A percentile compares a stretch with the other conserved stretches of the same genome.
These are phyloP conservation scores for Diatrype stigma DNA, from an alignment of 2,329 filamentous ascomycete species.

Conservation along the genomic window DNA sequence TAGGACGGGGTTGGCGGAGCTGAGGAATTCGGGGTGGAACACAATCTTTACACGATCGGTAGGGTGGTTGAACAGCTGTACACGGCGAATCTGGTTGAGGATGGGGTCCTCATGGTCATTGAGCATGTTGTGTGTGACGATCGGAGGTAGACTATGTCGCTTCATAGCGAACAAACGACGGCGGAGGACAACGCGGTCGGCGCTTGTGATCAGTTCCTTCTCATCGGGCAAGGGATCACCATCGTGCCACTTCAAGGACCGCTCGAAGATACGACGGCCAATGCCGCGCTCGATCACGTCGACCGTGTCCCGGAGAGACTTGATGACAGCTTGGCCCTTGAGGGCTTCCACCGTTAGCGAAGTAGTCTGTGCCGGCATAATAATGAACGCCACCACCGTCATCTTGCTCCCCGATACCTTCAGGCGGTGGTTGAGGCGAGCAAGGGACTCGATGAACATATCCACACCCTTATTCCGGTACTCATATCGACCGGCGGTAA, in stretches of 20 bases:
- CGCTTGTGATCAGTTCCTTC: constrained; percentile 88
- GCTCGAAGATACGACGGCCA: constrained; percentile 89
- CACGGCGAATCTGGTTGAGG: constrained; percentile 89
- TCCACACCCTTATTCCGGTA: constrained; percentile 98
- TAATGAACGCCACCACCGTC: constrained; percentile 95
- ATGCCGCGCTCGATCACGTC: constrained; percentile 91
- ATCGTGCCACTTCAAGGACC: constrained; percentile 92
- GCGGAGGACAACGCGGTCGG: constrained; percentile 88
- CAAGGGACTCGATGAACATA: constrained; percentile 98
- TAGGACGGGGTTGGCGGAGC: constrained; percentile 89
- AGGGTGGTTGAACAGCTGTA: constrained; percentile 95
- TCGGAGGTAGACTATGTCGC: constrained; percentile 80
- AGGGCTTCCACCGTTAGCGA: constrained; percentile 93
- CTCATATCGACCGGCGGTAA: constrained; percentile 95
- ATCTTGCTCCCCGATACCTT: constrained; percentile 82
- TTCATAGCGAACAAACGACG: constrained; percentile 96
- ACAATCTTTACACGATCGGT: constrained; percentile 94
- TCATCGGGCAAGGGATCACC: constrained; percentile 91
- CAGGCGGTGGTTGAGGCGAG: constrained; percentile 88
- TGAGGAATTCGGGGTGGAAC: constrained; percentile 97
- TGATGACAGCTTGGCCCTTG: constrained; percentile 95
- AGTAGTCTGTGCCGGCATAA: constrained; percentile 95
- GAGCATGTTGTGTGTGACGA: constrained; percentile 98
- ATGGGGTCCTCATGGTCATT: constrained; percentile 93
- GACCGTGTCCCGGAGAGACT: constrained; percentile 88